Base-by-base conservation (phyloP, 257 asterid species). In the Solanum piurae region DNA sequence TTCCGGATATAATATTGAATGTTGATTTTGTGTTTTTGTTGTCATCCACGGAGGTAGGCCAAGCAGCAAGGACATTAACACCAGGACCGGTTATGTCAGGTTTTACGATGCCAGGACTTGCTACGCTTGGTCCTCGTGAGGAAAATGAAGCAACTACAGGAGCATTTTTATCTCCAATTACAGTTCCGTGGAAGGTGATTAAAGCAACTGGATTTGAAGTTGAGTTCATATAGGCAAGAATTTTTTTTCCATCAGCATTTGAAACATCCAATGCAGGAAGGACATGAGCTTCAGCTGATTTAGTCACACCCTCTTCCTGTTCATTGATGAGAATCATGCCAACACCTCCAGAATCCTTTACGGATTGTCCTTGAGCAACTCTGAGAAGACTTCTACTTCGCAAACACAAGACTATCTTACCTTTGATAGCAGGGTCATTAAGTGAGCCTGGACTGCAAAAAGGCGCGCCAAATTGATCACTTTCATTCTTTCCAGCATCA, bases 31-130 rank as follows among this genome's bases (percentile, higher is more conserved):
- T 60, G 77, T 87, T 76, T 7, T 90, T 84, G 2, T 46, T 82
- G 68, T 91, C 83, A 18, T 89, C 92, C 9, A 91, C 80, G 2
- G 92, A 89, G 34, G 42, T 4, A 8, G 91, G 93, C 92, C 94
- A 94, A 12, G 95, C 94, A 2, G 94, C 95, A 2, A 93, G 86
- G 71, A 94, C 86, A 73, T 91, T 93, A 62, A 87, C 92, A 1
- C 97, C 96, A 0, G 96, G 98, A 66, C 95, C 95, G 21, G 92
- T 46, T 9, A 95, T 91, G 31, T 95, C 97, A 2, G 96, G 98
- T 58, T 95, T 95, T 20, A 95, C 71, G 58, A 95, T 93, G 1
- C 97, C 96, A 0, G 84, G 95, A 66, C 93, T 92, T 5, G 36
- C 62, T 2, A 0, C 0, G 76, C 68, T 92, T 0, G 98, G 97